Base-by-base conservation (phyloP, 345 rosid species). In the Noccaea bulbosa region DNA sequence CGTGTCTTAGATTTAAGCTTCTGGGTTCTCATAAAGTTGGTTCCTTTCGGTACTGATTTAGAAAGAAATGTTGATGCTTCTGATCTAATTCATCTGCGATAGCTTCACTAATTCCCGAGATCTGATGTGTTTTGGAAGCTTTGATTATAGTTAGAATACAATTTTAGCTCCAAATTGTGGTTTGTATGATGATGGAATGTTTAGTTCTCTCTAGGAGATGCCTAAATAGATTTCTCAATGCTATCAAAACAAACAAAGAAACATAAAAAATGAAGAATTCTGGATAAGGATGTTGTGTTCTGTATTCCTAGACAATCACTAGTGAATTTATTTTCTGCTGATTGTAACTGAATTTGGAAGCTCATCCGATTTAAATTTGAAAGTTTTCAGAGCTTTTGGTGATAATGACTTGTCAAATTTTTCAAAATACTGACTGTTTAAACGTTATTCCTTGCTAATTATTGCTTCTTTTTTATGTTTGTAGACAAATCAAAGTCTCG, bases 401-500 rank as follows among this genome's bases (percentile, higher is more conserved):
- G 17, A 27, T 38, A 11, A 48, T 9, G 37, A 45, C 8, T 56
- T 33, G 55, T 43, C 15, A 5, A 33, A 20, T 55, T 44, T 55
- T 44, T 69, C 14, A 16, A 38, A 34, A 9, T 20, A 22, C 22
- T 53, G 33, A n/a, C n/a, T n/a, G n/a, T n/a, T 50, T 12, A 8
- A 16, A 2, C 15, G 33, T 15, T 53, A 32, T 67, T 7, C 38
- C 22, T 11, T 67, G 9, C 51, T 27, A 41, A 10, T 5, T 53
- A 40, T 49, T 15, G 6, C 43, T 46, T 53, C 2, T 8, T 14
- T 5, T 11, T 69, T 66, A 14, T 39, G 62, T 57, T 16, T 71
- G 59, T 61, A 90, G 98, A 91, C 46, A 91, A 91, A 84, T 84
- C 92, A 50, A 93, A 86, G 82, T 83, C 91, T 54, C 80, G 83